Evolutionary conservation across 108 stramenopile species (phyloP).

Genomic region (Epithemia pelagica): DNA sequence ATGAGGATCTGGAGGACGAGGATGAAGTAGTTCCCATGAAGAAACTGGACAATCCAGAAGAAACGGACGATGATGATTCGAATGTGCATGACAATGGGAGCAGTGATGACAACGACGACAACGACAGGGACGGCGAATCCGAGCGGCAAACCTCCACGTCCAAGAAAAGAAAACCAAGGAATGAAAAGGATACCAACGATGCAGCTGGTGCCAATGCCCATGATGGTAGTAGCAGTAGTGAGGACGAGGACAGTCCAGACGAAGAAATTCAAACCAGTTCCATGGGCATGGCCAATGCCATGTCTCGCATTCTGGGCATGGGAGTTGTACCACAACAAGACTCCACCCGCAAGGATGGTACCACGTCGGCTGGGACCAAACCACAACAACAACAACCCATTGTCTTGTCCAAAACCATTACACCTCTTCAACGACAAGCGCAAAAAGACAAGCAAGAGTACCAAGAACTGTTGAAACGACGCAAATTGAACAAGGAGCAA

Average conservation of each 20-base stretch:
- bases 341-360: conserved; percentile 10
- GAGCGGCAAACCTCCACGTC: too few relatives aligned
- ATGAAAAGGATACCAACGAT: conserved; percentile 1
- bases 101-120: conserved; percentile 14
- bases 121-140: too few relatives aligned
- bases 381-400: conserved; percentile 19
- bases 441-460: conserved; percentile 52
- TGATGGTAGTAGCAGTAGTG: conserved; percentile 15
- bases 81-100: conserved; percentile 15
- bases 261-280: conserved; percentile 17
- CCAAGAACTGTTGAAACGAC: conserved; percentile 41
- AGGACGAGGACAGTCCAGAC: conserved; percentile 10
- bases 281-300: conserved; percentile 68
- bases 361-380: neutral
- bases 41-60: conserved; percentile 10
- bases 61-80: conserved; percentile 19
- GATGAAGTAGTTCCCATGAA: conserved; percentile 20
- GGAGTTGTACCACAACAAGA: conserved; percentile 14
- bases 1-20: conserved; percentile 4
- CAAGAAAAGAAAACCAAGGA: neutral
- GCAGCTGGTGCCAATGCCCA: conserved; percentile 5
- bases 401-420: conserved; percentile 67
- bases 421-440: conserved; percentile 67
- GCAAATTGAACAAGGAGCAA: conserved; percentile 46
- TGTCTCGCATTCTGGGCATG: conserved; percentile 78